These are phyloP conservation scores for Lasiodiplodia gonubiensis DNA, from an alignment of 2,329 filamentous ascomycete species.

Conservation along the genomic window DNA sequence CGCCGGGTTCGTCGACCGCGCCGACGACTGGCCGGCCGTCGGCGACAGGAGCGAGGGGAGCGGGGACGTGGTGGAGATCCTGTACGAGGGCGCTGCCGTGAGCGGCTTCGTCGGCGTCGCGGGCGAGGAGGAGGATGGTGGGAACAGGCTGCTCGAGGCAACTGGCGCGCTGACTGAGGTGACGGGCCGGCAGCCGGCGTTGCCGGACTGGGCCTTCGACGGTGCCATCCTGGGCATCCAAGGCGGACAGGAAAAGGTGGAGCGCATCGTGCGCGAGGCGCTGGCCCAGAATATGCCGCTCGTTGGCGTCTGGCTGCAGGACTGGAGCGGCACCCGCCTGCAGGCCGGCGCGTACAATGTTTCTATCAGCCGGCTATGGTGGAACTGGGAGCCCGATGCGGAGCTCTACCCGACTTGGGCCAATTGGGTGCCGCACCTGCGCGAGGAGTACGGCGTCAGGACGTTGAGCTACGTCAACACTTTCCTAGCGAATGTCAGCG, in stretches of 20 bases:
- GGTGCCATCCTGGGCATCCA: constrained; percentile 47
- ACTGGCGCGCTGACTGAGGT: constrained; percentile 41
- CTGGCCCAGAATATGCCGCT: constrained; percentile 40
- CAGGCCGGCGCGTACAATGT: constrained; percentile 44
- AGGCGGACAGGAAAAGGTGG: constrained; percentile 45
- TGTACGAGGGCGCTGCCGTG: constrained; percentile 16
- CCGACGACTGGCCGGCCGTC: not conserved
- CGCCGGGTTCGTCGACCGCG: not conserved
- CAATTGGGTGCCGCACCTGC: constrained; percentile 44
- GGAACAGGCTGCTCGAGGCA: constrained; percentile 33
- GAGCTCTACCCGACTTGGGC: constrained; percentile 44
- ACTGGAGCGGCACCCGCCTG: constrained; percentile 45
- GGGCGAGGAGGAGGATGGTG: not conserved
- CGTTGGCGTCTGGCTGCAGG: constrained; percentile 46
- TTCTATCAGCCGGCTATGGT: constrained; percentile 43
- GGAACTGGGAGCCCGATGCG: constrained; percentile 48
- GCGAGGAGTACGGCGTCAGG: constrained; percentile 39
- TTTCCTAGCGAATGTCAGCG: constrained; percentile 45
- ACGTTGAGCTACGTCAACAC: constrained; percentile 44
- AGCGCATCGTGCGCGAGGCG: constrained; percentile 42
- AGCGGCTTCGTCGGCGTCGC: not conserved
- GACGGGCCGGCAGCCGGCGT: constrained; percentile 42
- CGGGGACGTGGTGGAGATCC: not conserved
- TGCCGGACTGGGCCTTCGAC: constrained; percentile 35
- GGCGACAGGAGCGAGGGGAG: not conserved